Percentiles rank a stretch among this genome's conserved stretches.
phyloP scores from a whole-genome alignment of 768 basidiomycete genomes.

The Lepiota venenata region DNA sequence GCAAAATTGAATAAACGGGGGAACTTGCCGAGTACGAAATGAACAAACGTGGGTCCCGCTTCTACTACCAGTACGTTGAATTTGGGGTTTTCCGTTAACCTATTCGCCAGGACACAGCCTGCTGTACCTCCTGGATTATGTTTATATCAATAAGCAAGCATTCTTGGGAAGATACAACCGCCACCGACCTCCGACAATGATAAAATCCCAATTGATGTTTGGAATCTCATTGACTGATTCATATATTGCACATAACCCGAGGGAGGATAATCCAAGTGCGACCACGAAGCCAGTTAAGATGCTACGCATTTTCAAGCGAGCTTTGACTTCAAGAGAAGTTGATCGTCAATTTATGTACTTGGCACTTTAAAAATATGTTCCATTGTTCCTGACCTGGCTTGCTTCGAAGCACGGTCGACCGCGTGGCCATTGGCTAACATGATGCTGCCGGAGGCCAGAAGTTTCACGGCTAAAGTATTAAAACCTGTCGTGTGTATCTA shows the following conservation, averaged over 20 bases:
- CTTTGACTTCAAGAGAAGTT: too few relatives aligned
- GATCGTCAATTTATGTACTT: too few relatives aligned
- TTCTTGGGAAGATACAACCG: background rate
- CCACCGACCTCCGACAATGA: slow-evolving; percentile 19
- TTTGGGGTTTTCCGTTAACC: slow-evolving; percentile 16
- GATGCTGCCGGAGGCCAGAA: too few relatives aligned
- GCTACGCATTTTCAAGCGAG: too few relatives aligned
- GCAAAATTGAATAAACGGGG: background rate
- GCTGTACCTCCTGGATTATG: slow-evolving; percentile 19
- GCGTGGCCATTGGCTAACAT: too few relatives aligned
- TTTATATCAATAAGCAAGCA: background rate
- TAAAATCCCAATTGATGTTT: slow-evolving; percentile 5
- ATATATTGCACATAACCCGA: background rate
- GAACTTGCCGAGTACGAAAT: background rate
- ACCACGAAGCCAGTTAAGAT: background rate
- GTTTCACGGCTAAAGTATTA: too few relatives aligned
- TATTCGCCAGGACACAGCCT: slow-evolving; percentile 23
- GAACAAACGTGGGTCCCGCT: slow-evolving; percentile 17
- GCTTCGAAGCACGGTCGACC: too few relatives aligned
- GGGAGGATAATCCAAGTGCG: background rate
- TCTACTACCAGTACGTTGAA: slow-evolving; percentile 24
- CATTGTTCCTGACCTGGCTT: too few relatives aligned
- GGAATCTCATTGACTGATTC: background rate
- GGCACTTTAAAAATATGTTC: too few relatives aligned
- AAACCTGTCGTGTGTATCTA: too few relatives aligned